Base-by-base conservation (phyloP, 2,329 filamentous ascomycete genomes). In the Stromatinia cepivora region DNA sequence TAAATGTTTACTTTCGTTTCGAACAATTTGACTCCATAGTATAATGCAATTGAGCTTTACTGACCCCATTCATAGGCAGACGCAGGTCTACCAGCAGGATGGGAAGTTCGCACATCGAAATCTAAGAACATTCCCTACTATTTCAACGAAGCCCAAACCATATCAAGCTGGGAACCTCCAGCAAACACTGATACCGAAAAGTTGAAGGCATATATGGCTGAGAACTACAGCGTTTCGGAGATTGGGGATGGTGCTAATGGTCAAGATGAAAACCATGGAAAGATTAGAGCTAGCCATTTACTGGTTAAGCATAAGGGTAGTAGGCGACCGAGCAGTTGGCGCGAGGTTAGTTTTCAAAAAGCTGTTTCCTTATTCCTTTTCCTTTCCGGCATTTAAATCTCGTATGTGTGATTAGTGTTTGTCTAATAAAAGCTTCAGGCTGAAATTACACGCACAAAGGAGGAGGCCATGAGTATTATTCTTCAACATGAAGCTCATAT, bases 101-200 rank as follows among this genome's bases (percentile, higher is more conserved):
- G 94, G 94, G 95, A 98, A 83, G 93, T 99, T 79, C 93, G 95
- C 80, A 93, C 96, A 83, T 97, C 93, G 81, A 97, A 97, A 84
- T 97, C 93, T 81, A 98, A 97, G 85, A 97, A 97, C 82, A 90
- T 98, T 48, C 95, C 95, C 50, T 99, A 99, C 85, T 99, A 98
- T 85, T 98, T 97, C 90, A 96, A 97, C 82, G 84, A 90, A 58
- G 83, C 82, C 75, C 92, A 93, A 73, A 94, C 94, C 80, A 89
- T 93, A 79, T 98, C 95, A 72, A 88, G 92, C 82, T 99, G 95
- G 95, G 95, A 98, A 79, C 94, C 95, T 4, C 95, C 95, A 11
- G 80, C 87, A 57, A 92, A 90, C 73, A 95, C 94, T 75, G 92
- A 99, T 82, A 92, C 92, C 70, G 93, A 97, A 76, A 93, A 91